Base-by-base conservation (phyloP, 2,329 filamentous ascomycete species). In the Talaromyces sp. region DNA sequence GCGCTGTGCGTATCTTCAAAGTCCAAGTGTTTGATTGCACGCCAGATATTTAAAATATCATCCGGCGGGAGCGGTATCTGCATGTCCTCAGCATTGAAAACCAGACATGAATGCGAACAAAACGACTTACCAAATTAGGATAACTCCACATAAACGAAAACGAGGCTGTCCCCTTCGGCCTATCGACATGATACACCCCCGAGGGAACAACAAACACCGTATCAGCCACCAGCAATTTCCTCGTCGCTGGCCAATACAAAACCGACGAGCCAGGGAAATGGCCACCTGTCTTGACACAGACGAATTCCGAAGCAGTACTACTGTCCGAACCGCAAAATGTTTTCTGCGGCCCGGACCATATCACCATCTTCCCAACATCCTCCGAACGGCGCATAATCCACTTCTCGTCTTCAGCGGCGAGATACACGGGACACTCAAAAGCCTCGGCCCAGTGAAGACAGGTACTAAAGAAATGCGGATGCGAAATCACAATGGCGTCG, bases 381-480 rank as follows among this genome's bases (percentile, higher is more conserved):
- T 46, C 10, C 14, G 32, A 79, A 9, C 69, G 65, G 2, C 81
- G 75, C 59, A 77, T 83, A 11, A 86, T 71, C 90, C 90, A 94
- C 64, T 77, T 68, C 58, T 75, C 72, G 72, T 95, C 91, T 61
- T 89, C 87, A 6, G 73, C 72, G 0, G 87, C 80, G 1, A 91
- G 69, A 67, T 89, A 92, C 0, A 94, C 85, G 0, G 85, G 86
- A 66, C 89, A 92, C 4, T 75, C 65, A 65, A 94, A 93, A 0
- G 81, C 80, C 51, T 77, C 70, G 0, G 88, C 87, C 90, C 91
- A 95, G 65, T 88, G 84, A 0, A 89, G 73, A 71, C 91, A 88
- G 3, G 89, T 89, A 14, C 86, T 86, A 75, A 90, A 94, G 75
- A 90, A 95, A 71, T 95, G 91, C 57, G 91, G 91, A 74, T 95